Evolutionary conservation across 2,329 filamentous ascomycete genomes (phyloP).

Genomic region (Colletotrichum sidae): DNA sequence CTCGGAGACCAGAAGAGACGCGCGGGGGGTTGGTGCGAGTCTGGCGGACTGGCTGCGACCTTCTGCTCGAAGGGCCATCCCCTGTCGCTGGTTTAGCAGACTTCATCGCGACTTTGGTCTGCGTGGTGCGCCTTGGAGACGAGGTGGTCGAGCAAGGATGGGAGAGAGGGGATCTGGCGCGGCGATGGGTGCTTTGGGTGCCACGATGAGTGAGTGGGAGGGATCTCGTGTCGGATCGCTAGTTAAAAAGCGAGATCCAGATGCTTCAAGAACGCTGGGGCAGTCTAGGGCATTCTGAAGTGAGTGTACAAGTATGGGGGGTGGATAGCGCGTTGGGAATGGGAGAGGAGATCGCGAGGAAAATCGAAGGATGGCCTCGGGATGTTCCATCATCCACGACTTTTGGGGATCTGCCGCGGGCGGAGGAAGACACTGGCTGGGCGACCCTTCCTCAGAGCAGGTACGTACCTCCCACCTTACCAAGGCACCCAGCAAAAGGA

Average conservation of each 20-base stretch:
- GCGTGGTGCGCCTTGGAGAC: constrained; percentile 9
- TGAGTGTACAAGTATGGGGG: not conserved
- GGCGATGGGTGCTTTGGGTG: constrained; percentile 3
- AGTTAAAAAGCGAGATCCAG: not conserved
- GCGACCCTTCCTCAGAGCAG: constrained; percentile 15
- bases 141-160: constrained; percentile 13
- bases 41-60: constrained; percentile 74
- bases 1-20: constrained; percentile 57
- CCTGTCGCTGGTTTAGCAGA: constrained; percentile 61
- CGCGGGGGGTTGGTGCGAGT: constrained; percentile 73
- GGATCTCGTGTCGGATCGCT: not conserved
- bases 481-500: constrained; percentile 25
- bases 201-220: constrained; percentile 5
- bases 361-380: constrained; percentile 35
- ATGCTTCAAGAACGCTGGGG: not conserved
- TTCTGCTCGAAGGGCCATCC: constrained; percentile 62
- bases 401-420: constrained; percentile 36
- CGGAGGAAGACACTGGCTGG: constrained; percentile 18
- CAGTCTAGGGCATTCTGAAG: constrained; percentile 29
- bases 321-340: constrained; percentile 16
- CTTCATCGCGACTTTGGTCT: constrained; percentile 58
- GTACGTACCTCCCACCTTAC: too few relatives aligned
- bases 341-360: constrained; percentile 34
- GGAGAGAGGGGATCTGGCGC: constrained; percentile 8
- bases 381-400: constrained; percentile 35